Evolutionary conservation across 2,329 filamentous ascomycete genomes (phyloP), one percentile per base, ranked within the genome.

Genomic region (Elsinoe batatas): DNA sequence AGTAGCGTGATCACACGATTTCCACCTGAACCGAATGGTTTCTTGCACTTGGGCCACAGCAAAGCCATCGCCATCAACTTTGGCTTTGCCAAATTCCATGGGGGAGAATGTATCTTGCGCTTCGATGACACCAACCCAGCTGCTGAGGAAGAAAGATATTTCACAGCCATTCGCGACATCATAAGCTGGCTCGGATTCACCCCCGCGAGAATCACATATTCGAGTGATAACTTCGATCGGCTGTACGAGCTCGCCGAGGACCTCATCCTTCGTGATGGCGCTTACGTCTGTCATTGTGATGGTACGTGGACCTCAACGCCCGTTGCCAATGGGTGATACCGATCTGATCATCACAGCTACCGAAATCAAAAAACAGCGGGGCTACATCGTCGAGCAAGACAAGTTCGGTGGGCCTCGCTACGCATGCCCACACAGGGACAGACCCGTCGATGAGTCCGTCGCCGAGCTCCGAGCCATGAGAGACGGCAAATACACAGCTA

Each of bases 61-160:
- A 97, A 97, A 75, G 91, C 93, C 18, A 96, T 97, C 69, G 86
- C 89, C 0, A 83, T 97, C 70, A 96, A 97, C 72, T 97, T 97
- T 72, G 91, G 91, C 5, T 97, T 96, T 68, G 91, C 93, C 13
- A 82, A 81, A 65, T 83, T 84, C 65, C 87, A 95, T 67, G 86
- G 85, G 35, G 91, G 91, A 58, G 76, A 84, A 59, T 87, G 82
- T 70, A 85, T 85, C 65, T 72, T 90, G 59, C 80, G 91, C 64
- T 95, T 88, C 69, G 93, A 97, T 68, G 93, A 97, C 65, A 97
- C 93, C 12, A 97, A 97, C 69, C 93, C 93, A 1, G 88, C 91
- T 61, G 88, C 87, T 44, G 93, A 97, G 69, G 87, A 96, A 68
- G 88, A 95, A 71, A 79, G 85, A 57, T 97, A 91, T 71, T 94